phyloP scores from a whole-genome alignment of 352 stramenopile species.

The Phytophthora kernoviae region DNA sequence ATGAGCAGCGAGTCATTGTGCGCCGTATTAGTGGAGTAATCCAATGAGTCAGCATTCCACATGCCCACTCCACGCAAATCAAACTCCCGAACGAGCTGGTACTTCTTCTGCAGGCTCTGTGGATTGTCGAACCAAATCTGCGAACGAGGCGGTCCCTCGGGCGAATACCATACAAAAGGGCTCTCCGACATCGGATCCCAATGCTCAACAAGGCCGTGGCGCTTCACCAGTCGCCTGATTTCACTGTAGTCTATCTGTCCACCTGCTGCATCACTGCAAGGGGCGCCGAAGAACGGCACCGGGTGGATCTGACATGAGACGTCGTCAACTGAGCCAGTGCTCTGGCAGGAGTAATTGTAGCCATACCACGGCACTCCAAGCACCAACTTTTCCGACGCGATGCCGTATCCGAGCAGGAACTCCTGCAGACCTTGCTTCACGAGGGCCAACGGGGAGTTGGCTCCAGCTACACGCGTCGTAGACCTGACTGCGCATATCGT shows the following conservation, averaged over 20 bases:
- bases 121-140: slow-evolving; percentile 85
- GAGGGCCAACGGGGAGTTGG: slow-evolving; percentile 82
- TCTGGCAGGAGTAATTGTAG: slow-evolving; percentile 82
- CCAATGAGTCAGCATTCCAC: slow-evolving; percentile 84
- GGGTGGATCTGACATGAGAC: slow-evolving; percentile 23
- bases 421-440: slow-evolving; percentile 79
- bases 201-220: slow-evolving; percentile 28
- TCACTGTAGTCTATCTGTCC: slow-evolving; percentile 65
- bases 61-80: slow-evolving; percentile 72
- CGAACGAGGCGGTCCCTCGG: slow-evolving; percentile 10
- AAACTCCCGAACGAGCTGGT: slow-evolving; percentile 48
- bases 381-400: slow-evolving; percentile 81
- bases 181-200: slow-evolving; percentile 66
- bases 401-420: slow-evolving; percentile 66
- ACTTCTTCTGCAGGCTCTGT: slow-evolving; percentile 62
- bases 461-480: slow-evolving; percentile 85
- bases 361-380: slow-evolving; percentile 92
- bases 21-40: slow-evolving; percentile 41
- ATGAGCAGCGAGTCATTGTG: slow-evolving; percentile 50
- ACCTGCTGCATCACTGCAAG: slow-evolving; percentile 79
- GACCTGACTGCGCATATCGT: slow-evolving; percentile 93
- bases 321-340: slow-evolving; percentile 17
- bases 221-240: slow-evolving; percentile 44
- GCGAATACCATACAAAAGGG: slow-evolving; percentile 48
- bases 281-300: slow-evolving; percentile 69